Percentiles rank a stretch among this genome's conserved stretches.
Conservation (phyloP, 352 stramenopile species). For the Phytophthora meadii region DNA sequence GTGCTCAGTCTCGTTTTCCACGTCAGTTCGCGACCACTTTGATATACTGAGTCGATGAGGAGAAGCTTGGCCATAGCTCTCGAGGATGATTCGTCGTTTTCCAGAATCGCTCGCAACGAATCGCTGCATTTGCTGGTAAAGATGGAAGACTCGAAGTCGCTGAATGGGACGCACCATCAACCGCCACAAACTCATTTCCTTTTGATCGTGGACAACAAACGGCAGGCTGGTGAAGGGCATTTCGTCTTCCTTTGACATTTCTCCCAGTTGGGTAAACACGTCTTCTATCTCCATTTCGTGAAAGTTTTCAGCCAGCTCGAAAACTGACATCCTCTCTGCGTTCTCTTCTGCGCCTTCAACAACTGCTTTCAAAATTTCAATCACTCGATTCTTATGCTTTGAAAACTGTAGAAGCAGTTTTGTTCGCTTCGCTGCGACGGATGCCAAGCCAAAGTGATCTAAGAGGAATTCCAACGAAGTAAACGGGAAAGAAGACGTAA, state of each 20-base stretch:
- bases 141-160: constrained; percentile 38
- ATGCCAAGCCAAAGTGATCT: constrained; percentile 28
- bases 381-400: not conserved
- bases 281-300: constrained; percentile 4
- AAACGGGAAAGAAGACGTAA: constrained; percentile 22
- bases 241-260: constrained; percentile 11
- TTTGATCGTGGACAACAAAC: constrained; percentile 23
- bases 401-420: constrained; percentile 18
- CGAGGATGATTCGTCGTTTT: constrained; percentile 23
- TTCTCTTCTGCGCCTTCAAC: constrained; percentile 5
- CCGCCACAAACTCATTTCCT: constrained; percentile 49
- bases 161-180: constrained; percentile 50
- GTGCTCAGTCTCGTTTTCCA: not conserved
- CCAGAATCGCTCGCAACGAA: constrained; percentile 25
- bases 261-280: constrained; percentile 8
- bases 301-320: constrained; percentile 27
- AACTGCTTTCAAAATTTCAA: constrained; percentile 3
- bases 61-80: constrained; percentile 8
- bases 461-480: constrained; percentile 22
- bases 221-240: constrained; percentile 24
- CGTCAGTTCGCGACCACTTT: not conserved
- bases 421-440: constrained; percentile 13
- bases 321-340: constrained; percentile 19
- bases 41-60: constrained; percentile 4
- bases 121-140: constrained; percentile 34